Evolutionary conservation across 306 rosid species (phyloP), one percentile per base, ranked within the genome.

Genomic region (Pyrus pyrifolia): DNA sequence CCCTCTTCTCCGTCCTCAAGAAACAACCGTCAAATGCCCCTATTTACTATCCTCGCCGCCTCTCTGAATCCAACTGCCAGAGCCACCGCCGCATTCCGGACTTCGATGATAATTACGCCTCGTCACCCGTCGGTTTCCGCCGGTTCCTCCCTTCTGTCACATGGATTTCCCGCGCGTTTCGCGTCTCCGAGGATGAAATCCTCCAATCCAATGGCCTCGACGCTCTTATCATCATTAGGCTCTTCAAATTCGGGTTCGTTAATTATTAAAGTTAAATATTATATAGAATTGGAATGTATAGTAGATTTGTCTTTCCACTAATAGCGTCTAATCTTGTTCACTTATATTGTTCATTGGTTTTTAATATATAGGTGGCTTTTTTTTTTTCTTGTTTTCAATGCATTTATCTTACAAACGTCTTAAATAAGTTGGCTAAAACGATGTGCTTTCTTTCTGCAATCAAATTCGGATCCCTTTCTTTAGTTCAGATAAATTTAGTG

Each of bases 171-270:
- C 80, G 84, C 31, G 86, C 97, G 40, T 80, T 79, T 8, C 85
- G 75, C 27, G 85, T 89, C 55, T 82, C 93, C 0, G 96, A 92
- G 78, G 86, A 84, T n/a, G 80, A 95, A 44, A 86, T 95, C 40
- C 68, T 95, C 21, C 62, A 81, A 17, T 62, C 81, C 35, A 75
- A 81, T 61, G 98, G 96, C 71, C 97, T 95, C 30, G 98, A 90
- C 46, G 93, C 97, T 70, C 90, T 95, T 17, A 86, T 89, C 70
- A 67, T 91, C 83, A 83, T 95, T 68, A 85, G 92, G 55, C 96
- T 95, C 87, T 89, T 92, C 81, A 95, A 95, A 76, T 82, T 92
- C 70, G 90, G 97, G 98, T 92, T n/a, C 21, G 62, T 76, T 30
- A 44, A 17, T 65, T 65, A 14, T 7, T 38, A 38, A 38, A 38